A percentile compares a stretch with the other conserved stretches of the same genome.
Evolutionary conservation across 495 filamentous ascomycete genomes (phyloP).

Genomic region (Penicillium cosmopolitanum): DNA sequence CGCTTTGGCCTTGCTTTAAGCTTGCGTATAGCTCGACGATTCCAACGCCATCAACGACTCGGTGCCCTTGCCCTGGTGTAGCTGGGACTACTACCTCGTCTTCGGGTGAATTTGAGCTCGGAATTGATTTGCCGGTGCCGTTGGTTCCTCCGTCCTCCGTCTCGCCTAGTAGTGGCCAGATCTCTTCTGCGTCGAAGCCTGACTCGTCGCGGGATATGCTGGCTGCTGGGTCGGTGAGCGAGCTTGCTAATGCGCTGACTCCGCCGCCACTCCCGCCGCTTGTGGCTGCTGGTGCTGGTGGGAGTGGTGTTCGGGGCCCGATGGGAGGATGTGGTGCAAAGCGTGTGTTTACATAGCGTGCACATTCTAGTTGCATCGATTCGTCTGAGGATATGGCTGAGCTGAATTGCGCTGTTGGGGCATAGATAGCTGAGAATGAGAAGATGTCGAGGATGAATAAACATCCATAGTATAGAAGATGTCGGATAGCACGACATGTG

Average conservation of each 20-base stretch:
- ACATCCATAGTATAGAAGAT: conserved; percentile 89
- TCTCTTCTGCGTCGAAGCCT: conserved; percentile 43
- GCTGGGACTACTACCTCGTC: neutral
- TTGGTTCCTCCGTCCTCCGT: conserved; percentile 21
- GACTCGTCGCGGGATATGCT: conserved; percentile 29
- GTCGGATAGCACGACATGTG: conserved; percentile 79
- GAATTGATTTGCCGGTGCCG: conserved; percentile 23
- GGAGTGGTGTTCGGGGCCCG: conserved; percentile 25
- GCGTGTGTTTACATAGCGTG: conserved; percentile 69
- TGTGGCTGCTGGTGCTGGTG: conserved; percentile 16
- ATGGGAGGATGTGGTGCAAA: conserved; percentile 41
- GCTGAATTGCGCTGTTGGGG: conserved; percentile 74
- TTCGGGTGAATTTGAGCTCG: conserved; percentile 3
- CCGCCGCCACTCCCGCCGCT: conserved; percentile 18
- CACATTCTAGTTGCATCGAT: conserved; percentile 81
- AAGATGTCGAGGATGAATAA: conserved; percentile 89
- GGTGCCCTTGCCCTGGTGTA: conserved; percentile 10
- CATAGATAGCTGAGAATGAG: conserved; percentile 89
- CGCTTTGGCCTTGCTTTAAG: conserved; percentile 73
- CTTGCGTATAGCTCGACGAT: conserved; percentile 71
- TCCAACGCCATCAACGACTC: conserved; percentile 43
- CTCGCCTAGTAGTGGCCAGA: conserved; percentile 47
- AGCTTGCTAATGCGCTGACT: conserved; percentile 20
- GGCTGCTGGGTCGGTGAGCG: conserved; percentile 23
- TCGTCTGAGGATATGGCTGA: conserved; percentile 69